These are phyloP conservation scores for Ampelomyces quisqualis DNA, from an alignment of 2,329 filamentous ascomycete genomes.

Conservation along the genomic window DNA sequence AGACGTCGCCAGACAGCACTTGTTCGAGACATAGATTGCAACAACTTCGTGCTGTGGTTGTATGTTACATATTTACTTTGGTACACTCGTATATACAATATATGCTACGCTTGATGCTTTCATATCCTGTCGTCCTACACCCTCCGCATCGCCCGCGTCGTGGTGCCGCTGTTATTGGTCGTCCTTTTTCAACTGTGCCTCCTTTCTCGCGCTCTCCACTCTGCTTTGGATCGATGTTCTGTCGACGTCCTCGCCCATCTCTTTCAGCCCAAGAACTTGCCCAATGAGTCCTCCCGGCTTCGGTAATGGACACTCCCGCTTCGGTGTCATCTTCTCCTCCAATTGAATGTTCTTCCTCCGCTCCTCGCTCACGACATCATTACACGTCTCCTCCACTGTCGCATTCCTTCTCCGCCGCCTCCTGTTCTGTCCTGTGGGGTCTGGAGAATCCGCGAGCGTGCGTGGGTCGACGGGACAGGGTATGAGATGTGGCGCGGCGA, in stretches of 20 bases:
- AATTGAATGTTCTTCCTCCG: slow-evolving; percentile 11
- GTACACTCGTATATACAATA: slow-evolving; percentile 5
- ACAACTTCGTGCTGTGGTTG: too few relatives aligned
- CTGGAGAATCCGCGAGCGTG: slow-evolving; percentile 68
- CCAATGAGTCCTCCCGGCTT: slow-evolving; percentile 81
- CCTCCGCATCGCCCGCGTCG: not conserved
- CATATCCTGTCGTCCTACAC: not conserved
- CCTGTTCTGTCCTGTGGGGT: slow-evolving; percentile 31
- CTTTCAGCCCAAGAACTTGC: slow-evolving; percentile 69
- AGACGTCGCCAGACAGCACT: too few relatives aligned
- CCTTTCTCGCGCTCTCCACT: slow-evolving; percentile 15
- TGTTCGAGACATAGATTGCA: too few relatives aligned
- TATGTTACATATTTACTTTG: too few relatives aligned
- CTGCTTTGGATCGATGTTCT: slow-evolving; percentile 8
- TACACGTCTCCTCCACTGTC: slow-evolving; percentile 24
- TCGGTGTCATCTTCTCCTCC: slow-evolving; percentile 30
- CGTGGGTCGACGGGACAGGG: slow-evolving; percentile 82
- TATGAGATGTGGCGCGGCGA: slow-evolving; percentile 83
- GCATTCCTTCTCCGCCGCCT: slow-evolving; percentile 47
- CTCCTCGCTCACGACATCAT: slow-evolving; percentile 27
- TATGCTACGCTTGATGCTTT: too few relatives aligned
- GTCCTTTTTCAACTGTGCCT: slow-evolving; percentile 10
- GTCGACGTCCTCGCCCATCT: slow-evolving; percentile 25
- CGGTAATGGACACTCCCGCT: slow-evolving; percentile 85
- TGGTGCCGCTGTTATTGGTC: slow-evolving; percentile 11